Base-by-base conservation (phyloP, 768 basidiomycete species). In the Naganishia kalamii region DNA sequence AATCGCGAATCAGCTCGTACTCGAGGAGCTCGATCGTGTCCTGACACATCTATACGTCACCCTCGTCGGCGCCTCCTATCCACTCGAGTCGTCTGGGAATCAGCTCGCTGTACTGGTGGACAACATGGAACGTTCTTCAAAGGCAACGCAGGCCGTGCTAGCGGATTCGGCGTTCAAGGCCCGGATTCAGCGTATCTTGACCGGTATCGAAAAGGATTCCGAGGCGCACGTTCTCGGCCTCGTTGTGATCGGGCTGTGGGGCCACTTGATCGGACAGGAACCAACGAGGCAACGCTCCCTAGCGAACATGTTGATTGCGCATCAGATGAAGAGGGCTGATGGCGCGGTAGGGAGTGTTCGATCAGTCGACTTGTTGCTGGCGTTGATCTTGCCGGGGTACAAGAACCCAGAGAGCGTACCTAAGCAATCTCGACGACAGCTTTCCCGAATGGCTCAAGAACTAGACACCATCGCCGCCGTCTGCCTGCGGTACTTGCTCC, bases 181-280 rank as follows among this genome's bases (percentile, higher is more conserved):
- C 30, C 72, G 75, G 68, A 75, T 77, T 35, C 62, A 71, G 32
- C 68, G 46, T 3, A 66, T 68, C 17, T 50, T 77, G 10, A 63
- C 62, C 29, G 70, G 69, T 21, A 63, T 72, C 6, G 68, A 73
- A 7, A 63, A 65, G 33, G 74, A 72, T 41, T 72, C 75, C 1
- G 65, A 72, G 7, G 68, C 74, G 3, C 72, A 74, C 47, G 73
- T 71, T n/a, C 67, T 77, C 1, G 76, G 72, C 23, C 62, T 77
- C 44, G 76, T 77, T 23, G 54, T 75, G 19, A 74, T 76, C 33
- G 76, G 73, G 46, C 62, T 77, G 1, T 77, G 76, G 76, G 72
- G 74, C 19, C 62, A 74, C 4, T 68, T 77, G 41, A 63, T 68
- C 32, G 69, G 70, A 43, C 72, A 75, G 15, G 60, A 72, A 3